Conservation (phyloP, 768 basidiomycete species). For the Clitopilus hobsonii region DNA sequence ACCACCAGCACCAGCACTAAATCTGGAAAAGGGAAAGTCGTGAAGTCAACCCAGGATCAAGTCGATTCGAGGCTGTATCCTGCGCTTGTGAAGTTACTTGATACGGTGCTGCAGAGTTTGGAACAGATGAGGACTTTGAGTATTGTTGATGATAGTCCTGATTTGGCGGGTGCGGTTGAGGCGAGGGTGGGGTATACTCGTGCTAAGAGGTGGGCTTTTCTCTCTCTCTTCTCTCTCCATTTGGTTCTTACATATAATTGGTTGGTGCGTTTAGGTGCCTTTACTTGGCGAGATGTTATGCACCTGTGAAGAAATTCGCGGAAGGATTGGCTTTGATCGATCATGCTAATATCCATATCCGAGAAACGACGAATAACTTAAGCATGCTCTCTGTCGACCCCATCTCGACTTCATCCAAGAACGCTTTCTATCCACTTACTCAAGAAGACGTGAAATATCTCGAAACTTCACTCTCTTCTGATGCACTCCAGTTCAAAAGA, state of each 20-base stretch:
- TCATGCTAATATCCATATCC: constrained; percentile 67
- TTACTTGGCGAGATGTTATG: constrained; percentile 75
- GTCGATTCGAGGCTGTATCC: constrained; percentile 75
- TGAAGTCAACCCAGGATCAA: constrained; percentile 31
- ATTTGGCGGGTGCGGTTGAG: constrained; percentile 75
- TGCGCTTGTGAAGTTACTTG: constrained; percentile 83
- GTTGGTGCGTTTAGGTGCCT: constrained; percentile 62
- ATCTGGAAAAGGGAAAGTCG: constrained; percentile 12
- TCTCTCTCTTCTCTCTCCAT: background rate
- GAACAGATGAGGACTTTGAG: constrained; percentile 79
- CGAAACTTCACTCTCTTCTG: constrained; percentile 44
- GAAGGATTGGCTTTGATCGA: constrained; percentile 70
- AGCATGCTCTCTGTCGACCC: constrained; percentile 43
- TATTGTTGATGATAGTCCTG: constrained; percentile 84
- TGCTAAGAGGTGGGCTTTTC: constrained; percentile 57
- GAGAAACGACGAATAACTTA: constrained; percentile 59
- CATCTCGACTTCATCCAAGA: constrained; percentile 32
- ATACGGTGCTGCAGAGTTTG: constrained; percentile 80
- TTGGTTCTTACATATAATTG: too few relatives aligned
- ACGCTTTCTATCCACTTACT: constrained; percentile 53
- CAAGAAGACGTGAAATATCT: constrained; percentile 39
- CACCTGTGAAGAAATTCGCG: constrained; percentile 62
- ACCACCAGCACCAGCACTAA: too few relatives aligned
- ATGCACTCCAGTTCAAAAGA: constrained; percentile 52
- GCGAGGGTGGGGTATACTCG: constrained; percentile 70